phyloP scores from a whole-genome alignment of 2,329 filamentous ascomycete species.

The Beauveria sp. region DNA sequence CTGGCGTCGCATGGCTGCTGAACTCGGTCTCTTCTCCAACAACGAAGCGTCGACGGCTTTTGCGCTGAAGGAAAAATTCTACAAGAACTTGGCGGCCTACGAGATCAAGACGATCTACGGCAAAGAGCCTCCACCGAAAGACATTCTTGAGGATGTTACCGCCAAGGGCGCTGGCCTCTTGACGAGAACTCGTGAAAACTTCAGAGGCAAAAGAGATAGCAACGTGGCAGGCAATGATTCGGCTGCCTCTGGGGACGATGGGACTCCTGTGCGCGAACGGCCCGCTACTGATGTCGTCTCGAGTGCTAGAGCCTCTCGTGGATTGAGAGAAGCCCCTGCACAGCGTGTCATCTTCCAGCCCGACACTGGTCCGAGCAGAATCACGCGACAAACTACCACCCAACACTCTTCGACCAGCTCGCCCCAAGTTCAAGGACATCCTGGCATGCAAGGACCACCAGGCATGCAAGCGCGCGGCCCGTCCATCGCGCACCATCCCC shows the following conservation, averaged over 20 bases:
- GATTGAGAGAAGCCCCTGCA: constrained; percentile 72
- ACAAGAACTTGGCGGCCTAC: constrained; percentile 81
- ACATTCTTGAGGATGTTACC: constrained; percentile 80
- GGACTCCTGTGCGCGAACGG: constrained; percentile 48
- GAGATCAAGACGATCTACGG: constrained; percentile 73
- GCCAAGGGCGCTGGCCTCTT: constrained; percentile 78
- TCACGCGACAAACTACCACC: constrained; percentile 49
- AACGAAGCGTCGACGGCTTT: constrained; percentile 81
- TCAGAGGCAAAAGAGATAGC: constrained; percentile 39
- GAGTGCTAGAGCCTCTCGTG: constrained; percentile 51
- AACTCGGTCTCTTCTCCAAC: constrained; percentile 65
- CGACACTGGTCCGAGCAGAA: constrained; percentile 59
- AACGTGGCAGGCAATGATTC: constrained; percentile 48
- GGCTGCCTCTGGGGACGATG: constrained; percentile 52
- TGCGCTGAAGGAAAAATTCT: constrained; percentile 79
- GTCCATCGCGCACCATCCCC: constrained; percentile 42
- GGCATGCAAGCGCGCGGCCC: constrained; percentile 31
- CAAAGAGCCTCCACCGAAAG: constrained; percentile 76
- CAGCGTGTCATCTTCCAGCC: constrained; percentile 81
- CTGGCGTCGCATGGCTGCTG: constrained; percentile 71
- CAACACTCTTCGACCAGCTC: constrained; percentile 29
- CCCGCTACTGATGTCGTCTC: constrained; percentile 44
- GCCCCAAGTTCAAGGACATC: constrained; percentile 24
- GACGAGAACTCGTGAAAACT: constrained; percentile 72
- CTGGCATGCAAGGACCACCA: constrained; percentile 23